Evolutionary conservation across 2,329 filamentous ascomycete species (phyloP).

Genomic region (Laburnicola sp.): DNA sequence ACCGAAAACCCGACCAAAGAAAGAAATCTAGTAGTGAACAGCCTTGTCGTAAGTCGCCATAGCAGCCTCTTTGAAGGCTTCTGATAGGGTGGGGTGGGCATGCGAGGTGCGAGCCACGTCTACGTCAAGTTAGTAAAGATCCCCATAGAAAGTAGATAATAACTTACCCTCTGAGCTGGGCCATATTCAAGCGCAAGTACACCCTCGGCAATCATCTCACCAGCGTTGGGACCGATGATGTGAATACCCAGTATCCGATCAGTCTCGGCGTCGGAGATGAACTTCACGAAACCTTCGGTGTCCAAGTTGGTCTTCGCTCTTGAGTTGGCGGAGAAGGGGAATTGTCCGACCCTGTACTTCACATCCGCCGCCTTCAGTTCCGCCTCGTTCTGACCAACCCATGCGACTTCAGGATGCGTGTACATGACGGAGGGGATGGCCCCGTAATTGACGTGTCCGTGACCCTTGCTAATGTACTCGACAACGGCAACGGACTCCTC

Average conservation of each 20-base stretch:
- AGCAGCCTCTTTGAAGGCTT: slow-evolving; percentile 99
- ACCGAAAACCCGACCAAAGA: slow-evolving; percentile 31
- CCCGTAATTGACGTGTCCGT: slow-evolving; percentile 98
- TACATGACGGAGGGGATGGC: slow-evolving; percentile 99
- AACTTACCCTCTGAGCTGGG: slow-evolving; percentile 84
- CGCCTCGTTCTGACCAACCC: slow-evolving; percentile 97
- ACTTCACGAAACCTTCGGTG: slow-evolving; percentile 94
- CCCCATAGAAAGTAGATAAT: no score
- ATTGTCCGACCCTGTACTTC: slow-evolving; percentile 89
- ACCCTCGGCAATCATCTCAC: slow-evolving; percentile 99
- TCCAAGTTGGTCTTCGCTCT: slow-evolving; percentile 98
- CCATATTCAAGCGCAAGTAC: slow-evolving; percentile 96
- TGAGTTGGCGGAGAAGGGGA: slow-evolving; percentile 98
- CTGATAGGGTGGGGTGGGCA: slow-evolving; percentile 91
- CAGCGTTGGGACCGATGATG: slow-evolving; percentile 93
- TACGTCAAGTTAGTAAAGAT: no score
- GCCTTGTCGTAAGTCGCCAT: slow-evolving; percentile 96
- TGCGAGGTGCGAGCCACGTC: slow-evolving; percentile 75
- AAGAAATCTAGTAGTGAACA: slow-evolving; percentile 75
- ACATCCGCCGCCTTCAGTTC: slow-evolving; percentile 88
- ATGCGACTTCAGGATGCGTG: slow-evolving; percentile 96
- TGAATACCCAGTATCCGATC: slow-evolving; percentile 94
- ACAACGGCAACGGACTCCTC: slow-evolving; percentile 94
- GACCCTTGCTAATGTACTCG: slow-evolving; percentile 97
- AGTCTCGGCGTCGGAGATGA: slow-evolving; percentile 93